Base-by-base conservation (phyloP, 306 rosid species). In the Vicia faba region DNA sequence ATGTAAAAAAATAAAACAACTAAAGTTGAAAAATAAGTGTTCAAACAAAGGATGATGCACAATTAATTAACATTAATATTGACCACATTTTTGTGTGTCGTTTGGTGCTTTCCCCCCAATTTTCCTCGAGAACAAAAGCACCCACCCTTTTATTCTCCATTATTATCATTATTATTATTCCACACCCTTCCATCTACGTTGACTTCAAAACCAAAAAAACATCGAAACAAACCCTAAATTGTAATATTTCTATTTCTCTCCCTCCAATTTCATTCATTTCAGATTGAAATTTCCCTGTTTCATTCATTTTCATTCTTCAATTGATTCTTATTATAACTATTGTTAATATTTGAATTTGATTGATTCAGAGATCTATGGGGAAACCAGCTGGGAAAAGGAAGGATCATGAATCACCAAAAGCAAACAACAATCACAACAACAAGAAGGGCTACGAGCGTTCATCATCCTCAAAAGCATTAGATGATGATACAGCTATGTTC, bases 401-500 rank as follows among this genome's bases (percentile, higher is more conserved):
- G 79, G 90, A 84, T 3, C 76, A 65, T 3, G 83, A 15, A 77
- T 71, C 81, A 58, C 77, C 77, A 8, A 78, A 72, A 81, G 67
- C 80, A 4, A 78, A 70, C 33, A 20, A 40, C 48, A 12, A 19
- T 26, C 11, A 35, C 46, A 56, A 28, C 33, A 84, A 57, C 57
- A 38, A 45, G 1, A 68, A 80, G 61, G 25, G 69, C 12, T 73
- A 53, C 9, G 92, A 83, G 1, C 66, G 82, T 18, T 55, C 79
- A 67, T 63, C 92, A 19, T 51, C 88, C 12, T 64, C 81, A 13
- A 89, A 85, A 28, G 81, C 86, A 1, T 69, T 83, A 31, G 97
- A 91, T 67, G 91, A 87, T 15, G 97, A 91, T 79, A 91, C 95
- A 0, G 86, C 95, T 5, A 85, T 88, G 72, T 91, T 91, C 87